phyloP scores from a whole-genome alignment of 140 eudicot genomes.

The Erigeron philadelphicus region DNA sequence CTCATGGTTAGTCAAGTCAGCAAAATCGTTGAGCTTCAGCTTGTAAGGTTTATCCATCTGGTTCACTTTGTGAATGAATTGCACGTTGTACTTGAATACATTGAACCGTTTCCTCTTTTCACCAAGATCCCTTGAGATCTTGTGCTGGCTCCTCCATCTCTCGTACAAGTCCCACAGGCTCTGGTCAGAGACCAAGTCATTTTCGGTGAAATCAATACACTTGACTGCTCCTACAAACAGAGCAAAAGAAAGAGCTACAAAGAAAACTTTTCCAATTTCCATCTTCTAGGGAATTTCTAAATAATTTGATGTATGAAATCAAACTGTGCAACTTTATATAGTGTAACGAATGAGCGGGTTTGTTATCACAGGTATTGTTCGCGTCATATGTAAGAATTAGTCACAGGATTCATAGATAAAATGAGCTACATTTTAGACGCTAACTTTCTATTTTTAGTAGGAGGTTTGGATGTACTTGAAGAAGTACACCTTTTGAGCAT shows the following conservation, averaged over 20 bases:
- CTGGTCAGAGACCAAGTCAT: constrained; percentile 65
- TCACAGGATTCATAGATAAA: constrained; percentile 33
- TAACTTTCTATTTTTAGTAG: constrained; percentile 38
- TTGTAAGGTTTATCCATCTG: constrained; percentile 84
- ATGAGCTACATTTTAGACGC: constrained; percentile 13
- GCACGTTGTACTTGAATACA: constrained; percentile 69
- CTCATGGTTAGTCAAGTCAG: constrained; percentile 79
- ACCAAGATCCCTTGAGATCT: constrained; percentile 53
- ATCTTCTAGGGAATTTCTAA: constrained; percentile 14
- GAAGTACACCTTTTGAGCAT: constrained; percentile 5
- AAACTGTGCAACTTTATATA: constrained; percentile 17
- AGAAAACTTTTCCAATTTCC: constrained; percentile 34
- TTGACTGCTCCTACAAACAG: constrained; percentile 29
- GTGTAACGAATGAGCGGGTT: constrained; percentile 20
- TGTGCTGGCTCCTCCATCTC: constrained; percentile 80
- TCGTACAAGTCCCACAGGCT: constrained; percentile 75
- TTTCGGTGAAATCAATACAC: constrained; percentile 60
- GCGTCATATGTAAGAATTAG: constrained; percentile 21
- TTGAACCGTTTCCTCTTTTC: constrained; percentile 69
- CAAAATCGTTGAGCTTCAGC: constrained; percentile 73
- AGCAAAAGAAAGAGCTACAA: constrained; percentile 39
- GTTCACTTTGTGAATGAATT: constrained; percentile 59
- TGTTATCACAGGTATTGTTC: constrained; percentile 26
- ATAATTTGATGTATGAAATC: constrained; percentile 12
- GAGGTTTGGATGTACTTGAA: constrained; percentile 21